Percentiles rank a stretch among this genome's conserved stretches.
phyloP scores from a whole-genome alignment of 2,329 filamentous ascomycete genomes.

The Aschersonia sp. region DNA sequence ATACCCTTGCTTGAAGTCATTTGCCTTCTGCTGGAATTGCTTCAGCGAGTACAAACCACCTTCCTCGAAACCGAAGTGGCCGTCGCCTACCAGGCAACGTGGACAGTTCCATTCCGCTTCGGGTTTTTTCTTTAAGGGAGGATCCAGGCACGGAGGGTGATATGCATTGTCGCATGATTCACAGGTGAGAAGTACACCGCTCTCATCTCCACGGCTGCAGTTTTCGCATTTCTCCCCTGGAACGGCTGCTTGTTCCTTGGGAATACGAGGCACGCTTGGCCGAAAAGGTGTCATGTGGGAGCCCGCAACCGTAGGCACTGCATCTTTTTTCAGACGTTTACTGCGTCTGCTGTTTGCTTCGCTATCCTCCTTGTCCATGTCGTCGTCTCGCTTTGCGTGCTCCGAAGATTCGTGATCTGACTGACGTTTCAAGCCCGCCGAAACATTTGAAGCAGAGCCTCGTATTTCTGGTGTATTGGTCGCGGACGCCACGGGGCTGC shows the following conservation, averaged over 20 bases:
- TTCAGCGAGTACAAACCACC: slow-evolving; percentile 89
- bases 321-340: slow-evolving; percentile 77
- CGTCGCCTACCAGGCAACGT: slow-evolving; percentile 85
- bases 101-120: slow-evolving; percentile 93
- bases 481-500: slow-evolving; percentile 46
- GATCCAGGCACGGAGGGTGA: slow-evolving; percentile 80
- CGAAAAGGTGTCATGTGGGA: slow-evolving; percentile 95
- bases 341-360: slow-evolving; percentile 65
- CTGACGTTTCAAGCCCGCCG: slow-evolving; percentile 62
- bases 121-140: slow-evolving; percentile 61
- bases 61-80: slow-evolving; percentile 95
- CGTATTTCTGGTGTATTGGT: slow-evolving; percentile 53
- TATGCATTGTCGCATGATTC: slow-evolving; percentile 85
- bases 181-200: slow-evolving; percentile 58
- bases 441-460: slow-evolving; percentile 35
- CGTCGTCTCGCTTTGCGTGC: slow-evolving; percentile 30
- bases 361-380: slow-evolving; percentile 37
- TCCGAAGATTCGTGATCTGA: slow-evolving; percentile 38
- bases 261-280: slow-evolving; percentile 56
- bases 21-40: slow-evolving; percentile 91
- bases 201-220: slow-evolving; percentile 68
- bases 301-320: slow-evolving; percentile 74
- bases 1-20: slow-evolving; percentile 86
- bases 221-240: slow-evolving; percentile 62
- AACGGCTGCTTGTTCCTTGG: slow-evolving; percentile 34